These are phyloP conservation scores for Cadophora malorum DNA, from an alignment of 2,329 filamentous ascomycete species.

Conservation along the genomic window DNA sequence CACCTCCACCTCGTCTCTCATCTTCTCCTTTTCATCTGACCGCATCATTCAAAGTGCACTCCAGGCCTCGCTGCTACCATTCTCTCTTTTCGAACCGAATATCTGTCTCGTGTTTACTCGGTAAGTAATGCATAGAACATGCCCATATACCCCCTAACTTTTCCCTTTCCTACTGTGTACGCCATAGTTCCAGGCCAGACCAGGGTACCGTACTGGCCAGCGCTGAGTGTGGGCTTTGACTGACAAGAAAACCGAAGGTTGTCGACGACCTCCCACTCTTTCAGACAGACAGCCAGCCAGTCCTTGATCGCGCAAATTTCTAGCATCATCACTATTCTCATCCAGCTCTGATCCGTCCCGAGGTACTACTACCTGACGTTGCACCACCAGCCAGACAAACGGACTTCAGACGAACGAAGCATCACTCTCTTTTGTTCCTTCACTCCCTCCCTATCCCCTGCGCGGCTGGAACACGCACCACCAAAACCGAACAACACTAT, in stretches of 20 bases:
- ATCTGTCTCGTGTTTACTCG: constrained; percentile 27
- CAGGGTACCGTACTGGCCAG: constrained; percentile 8
- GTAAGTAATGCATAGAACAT: constrained; percentile 24
- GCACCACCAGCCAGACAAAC: constrained; percentile 2
- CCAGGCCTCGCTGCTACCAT: not conserved
- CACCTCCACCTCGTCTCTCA: no score
- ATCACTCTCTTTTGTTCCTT: not conserved
- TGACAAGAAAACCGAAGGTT: constrained; percentile 21
- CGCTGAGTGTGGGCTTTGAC: constrained; percentile 13
- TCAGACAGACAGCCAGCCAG: constrained; percentile 2
- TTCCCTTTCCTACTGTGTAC: not conserved
- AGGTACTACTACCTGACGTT: constrained; percentile 5
- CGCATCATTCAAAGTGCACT: not conserved
- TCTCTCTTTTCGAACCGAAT: constrained; percentile 8
- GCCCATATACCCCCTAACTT: constrained; percentile 6
- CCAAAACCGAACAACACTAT: not conserved
- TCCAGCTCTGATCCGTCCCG: not conserved
- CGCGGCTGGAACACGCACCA: constrained; percentile 15
- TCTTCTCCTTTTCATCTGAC: not conserved
- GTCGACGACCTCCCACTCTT: constrained; percentile 27
- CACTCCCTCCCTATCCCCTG: not conserved
- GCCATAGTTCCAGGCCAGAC: constrained; percentile 14
- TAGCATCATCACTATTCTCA: constrained; percentile 7
- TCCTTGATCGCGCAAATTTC: not conserved
- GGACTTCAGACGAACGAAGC: constrained; percentile 21